These are phyloP conservation scores for Artomyces pyxidatus DNA, from an alignment of 768 basidiomycete genomes.

Conservation along the genomic window DNA sequence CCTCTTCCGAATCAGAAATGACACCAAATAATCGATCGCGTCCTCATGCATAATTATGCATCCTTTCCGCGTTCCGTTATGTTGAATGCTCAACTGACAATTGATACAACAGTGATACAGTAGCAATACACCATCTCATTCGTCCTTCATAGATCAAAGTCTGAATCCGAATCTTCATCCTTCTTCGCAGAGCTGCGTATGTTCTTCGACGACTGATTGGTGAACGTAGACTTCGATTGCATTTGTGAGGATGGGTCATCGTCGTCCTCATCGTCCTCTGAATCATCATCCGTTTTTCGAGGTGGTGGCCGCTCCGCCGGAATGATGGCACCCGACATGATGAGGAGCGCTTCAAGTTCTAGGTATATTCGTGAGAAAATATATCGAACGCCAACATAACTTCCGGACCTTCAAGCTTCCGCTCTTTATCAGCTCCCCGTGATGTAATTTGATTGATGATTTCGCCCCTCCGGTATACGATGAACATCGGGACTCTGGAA, in stretches of 20 bases:
- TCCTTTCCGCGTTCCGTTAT: background rate
- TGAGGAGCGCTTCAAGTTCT: constrained; percentile 68
- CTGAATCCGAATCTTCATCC: constrained; percentile 65
- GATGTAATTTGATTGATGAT: constrained; percentile 79
- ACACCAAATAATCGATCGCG: too few relatives aligned
- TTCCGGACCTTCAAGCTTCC: constrained; percentile 63
- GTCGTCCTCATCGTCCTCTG: constrained; percentile 40
- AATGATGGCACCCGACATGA: constrained; percentile 59
- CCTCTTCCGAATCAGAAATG: too few relatives aligned
- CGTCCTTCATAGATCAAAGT: constrained; percentile 46
- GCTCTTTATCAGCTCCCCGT: constrained; percentile 76
- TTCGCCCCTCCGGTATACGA: constrained; percentile 90
- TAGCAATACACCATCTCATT: background rate
- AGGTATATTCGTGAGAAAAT: too few relatives aligned
- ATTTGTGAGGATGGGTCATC: constrained; percentile 43
- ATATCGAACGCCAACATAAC: too few relatives aligned
- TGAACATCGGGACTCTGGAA: constrained; percentile 80
- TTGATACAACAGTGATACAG: background rate
- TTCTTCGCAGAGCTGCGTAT: constrained; percentile 41
- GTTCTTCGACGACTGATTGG: constrained; percentile 48
- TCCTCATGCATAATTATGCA: too few relatives aligned
- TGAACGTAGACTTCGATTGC: constrained; percentile 51
- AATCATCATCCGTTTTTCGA: constrained; percentile 24
- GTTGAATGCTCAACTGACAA: background rate
- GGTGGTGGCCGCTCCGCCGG: constrained; percentile 39